Evolutionary conservation across 768 basidiomycete species (phyloP).

Genomic region (Flagelloscypha sp.): DNA sequence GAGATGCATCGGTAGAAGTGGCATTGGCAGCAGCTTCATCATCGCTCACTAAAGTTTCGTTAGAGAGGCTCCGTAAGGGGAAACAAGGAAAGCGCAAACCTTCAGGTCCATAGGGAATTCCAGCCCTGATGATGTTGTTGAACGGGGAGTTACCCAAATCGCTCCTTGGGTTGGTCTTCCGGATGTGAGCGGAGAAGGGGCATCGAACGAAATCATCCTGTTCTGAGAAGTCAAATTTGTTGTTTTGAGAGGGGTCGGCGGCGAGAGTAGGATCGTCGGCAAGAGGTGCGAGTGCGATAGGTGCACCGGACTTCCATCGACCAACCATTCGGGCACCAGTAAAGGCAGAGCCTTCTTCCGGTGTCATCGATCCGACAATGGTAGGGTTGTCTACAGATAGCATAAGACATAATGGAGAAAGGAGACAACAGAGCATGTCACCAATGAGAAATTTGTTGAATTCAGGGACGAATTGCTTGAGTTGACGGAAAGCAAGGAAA

Average conservation of each 20-base stretch:
- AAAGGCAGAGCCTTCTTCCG: conserved; percentile 16
- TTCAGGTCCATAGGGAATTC: conserved; percentile 24
- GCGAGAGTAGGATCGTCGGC: conserved; percentile 32
- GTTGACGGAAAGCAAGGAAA: conserved; percentile 43
- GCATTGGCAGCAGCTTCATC: conserved; percentile 5
- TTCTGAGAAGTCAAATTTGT: conserved; percentile 30
- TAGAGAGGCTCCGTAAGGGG: background rate
- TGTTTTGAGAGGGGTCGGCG: conserved; percentile 22
- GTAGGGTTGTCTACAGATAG: conserved; percentile 14
- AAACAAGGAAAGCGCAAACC: conserved; percentile 3
- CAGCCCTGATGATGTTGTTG: conserved; percentile 21
- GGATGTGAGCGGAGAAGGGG: conserved; percentile 41
- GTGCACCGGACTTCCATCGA: conserved; percentile 32
- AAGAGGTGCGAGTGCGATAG: conserved; percentile 36
- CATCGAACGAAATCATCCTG: conserved; percentile 26
- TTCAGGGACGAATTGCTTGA: conserved; percentile 44
- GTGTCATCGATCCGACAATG: too few relatives aligned
- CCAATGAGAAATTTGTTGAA: conserved; percentile 35
- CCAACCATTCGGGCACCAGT: conserved; percentile 26
- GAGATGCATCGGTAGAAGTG: background rate
- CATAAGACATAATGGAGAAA: too few relatives aligned
- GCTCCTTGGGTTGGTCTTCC: conserved; percentile 39
- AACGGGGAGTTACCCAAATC: too few relatives aligned
- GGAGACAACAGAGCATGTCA: too few relatives aligned
- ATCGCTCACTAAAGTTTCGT: conserved; percentile 5